Evolutionary conservation across 257 asterid genomes (phyloP), one percentile per base, ranked within the genome.

Genomic region (Solanum paucissectum): DNA sequence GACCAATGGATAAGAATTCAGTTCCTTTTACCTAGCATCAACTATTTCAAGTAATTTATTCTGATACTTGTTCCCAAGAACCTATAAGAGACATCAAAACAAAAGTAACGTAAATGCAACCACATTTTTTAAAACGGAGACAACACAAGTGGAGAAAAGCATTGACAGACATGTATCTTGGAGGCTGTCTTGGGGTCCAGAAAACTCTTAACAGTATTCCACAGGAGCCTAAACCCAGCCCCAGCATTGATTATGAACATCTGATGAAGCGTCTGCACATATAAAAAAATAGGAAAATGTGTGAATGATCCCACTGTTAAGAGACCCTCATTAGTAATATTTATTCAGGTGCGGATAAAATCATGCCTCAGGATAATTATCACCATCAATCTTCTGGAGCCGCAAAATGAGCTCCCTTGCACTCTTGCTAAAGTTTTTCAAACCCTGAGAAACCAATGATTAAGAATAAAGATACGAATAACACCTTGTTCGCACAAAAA

Each of bases 171-270:
- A 91, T 95, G 99, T 91, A 97, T 97, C 93, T 97, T 97, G 88
- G 98, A 94, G 90, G 98, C 92, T 52, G 99, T 97, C 94, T 89
- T 96, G 89, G 99, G 98, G 90, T 97, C 99, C 79, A 97, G 89
- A 88, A 97, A 96, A 81, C 92, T 88, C 93, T 96, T 96, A 27
- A 95, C 94, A 62, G 99, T 95, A 90, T 90, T 94, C 99, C 98
- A 96, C 58, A 97, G 93, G 82, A 95, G 92, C 93, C 97, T 92
- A 91, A 97, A 97, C 38, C 98, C 98, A 29, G 94, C 94, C 86
- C 99, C 98, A 87, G 98, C 99, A 90, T 95, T 97, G 90, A 97
- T 94, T 92, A 97, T 97, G 91, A 95, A 97, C 99, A 97, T 96
- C 89, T 94, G 98, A 91, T 96, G 93, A 89, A 97, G 98, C 34